These are phyloP conservation scores for Trametes cinnabarina DNA, from an alignment of 768 basidiomycete genomes.

Conservation along the genomic window DNA sequence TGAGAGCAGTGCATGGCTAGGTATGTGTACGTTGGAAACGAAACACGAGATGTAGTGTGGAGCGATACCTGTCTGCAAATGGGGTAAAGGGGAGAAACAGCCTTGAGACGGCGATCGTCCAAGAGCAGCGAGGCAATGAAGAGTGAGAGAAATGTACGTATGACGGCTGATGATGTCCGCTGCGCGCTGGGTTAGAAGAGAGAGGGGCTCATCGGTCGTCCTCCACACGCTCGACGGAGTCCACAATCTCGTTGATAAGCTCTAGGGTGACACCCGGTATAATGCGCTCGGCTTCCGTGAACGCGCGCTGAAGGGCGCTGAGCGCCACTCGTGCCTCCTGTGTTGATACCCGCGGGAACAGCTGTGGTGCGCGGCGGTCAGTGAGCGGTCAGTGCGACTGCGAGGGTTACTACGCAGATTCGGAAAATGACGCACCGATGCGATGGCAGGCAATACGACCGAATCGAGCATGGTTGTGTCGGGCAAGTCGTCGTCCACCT, in stretches of 20 bases:
- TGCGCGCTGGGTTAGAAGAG: neutral
- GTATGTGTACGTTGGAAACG: slow-evolving; percentile 15
- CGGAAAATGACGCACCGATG: slow-evolving; percentile 64
- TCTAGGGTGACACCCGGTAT: slow-evolving; percentile 95
- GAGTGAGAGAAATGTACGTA: slow-evolving; percentile 3
- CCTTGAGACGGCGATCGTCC: slow-evolving; percentile 4
- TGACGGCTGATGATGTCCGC: slow-evolving; percentile 7
- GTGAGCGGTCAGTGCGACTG: neutral
- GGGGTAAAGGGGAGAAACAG: neutral
- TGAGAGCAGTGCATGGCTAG: slow-evolving; percentile 21
- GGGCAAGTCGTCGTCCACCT: slow-evolving; percentile 48
- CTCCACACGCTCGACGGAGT: slow-evolving; percentile 88
- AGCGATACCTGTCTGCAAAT: neutral
- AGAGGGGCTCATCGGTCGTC: slow-evolving; percentile 53
- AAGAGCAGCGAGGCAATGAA: neutral
- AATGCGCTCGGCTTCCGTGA: slow-evolving; percentile 91
- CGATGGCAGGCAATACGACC: slow-evolving; percentile 93
- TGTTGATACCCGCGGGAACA: slow-evolving; percentile 91
- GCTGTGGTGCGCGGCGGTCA: slow-evolving; percentile 43
- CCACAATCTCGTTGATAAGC: slow-evolving; percentile 90
- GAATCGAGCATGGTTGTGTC: slow-evolving; percentile 95
- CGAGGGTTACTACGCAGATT: neutral
- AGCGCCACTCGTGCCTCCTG: slow-evolving; percentile 87
- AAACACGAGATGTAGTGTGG: slow-evolving; percentile 3
- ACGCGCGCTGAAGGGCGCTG: slow-evolving; percentile 83